Evolutionary conservation across 768 basidiomycete genomes (phyloP).

Genomic region (Mrakia hoshinonis): DNA sequence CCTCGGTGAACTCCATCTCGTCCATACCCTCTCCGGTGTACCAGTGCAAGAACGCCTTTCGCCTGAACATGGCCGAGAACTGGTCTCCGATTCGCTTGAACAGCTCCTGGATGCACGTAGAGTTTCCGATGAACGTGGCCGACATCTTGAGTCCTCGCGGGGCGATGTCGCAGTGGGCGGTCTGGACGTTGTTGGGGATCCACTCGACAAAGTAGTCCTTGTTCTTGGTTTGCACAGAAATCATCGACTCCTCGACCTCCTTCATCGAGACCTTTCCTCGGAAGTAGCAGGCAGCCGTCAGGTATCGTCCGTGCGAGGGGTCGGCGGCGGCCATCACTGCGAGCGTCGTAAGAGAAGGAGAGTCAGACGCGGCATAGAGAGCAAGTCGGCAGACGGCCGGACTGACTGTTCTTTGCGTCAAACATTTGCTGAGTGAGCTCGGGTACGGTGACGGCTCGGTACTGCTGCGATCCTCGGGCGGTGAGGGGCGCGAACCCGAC

Average conservation of each 20-base stretch:
- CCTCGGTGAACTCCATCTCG: conserved; percentile 77
- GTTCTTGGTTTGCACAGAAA: conserved; percentile 87
- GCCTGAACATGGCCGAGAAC: conserved; percentile 92
- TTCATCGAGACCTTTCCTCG: conserved; percentile 99
- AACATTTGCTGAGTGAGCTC: conserved; percentile 99
- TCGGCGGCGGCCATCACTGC: conserved; percentile 9
- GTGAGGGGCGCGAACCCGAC: conserved; percentile 61
- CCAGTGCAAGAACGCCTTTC: conserved; percentile 82
- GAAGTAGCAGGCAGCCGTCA: conserved; percentile 95
- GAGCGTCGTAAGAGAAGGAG: conserved; percentile 45
- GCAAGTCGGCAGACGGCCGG: not conserved
- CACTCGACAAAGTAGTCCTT: conserved; percentile 97
- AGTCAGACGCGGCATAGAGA: not conserved
- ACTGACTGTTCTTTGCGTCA: conserved; percentile 78
- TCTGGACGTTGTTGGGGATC: conserved; percentile 98
- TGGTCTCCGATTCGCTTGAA: conserved; percentile 99
- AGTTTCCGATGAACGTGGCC: conserved; percentile 95
- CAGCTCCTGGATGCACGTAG: conserved; percentile 91
- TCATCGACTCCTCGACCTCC: conserved; percentile 99
- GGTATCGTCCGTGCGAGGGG: conserved; percentile 91
- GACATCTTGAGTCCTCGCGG: conserved; percentile 94
- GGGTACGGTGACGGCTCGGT: conserved; percentile 92
- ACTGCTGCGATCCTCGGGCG: conserved; percentile 55
- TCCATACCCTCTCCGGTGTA: conserved; percentile 99
- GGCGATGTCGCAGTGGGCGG: conserved; percentile 95